Evolutionary conservation across 2,329 filamentous ascomycete genomes (phyloP).

Genomic region (Aureobasidium sp.): DNA sequence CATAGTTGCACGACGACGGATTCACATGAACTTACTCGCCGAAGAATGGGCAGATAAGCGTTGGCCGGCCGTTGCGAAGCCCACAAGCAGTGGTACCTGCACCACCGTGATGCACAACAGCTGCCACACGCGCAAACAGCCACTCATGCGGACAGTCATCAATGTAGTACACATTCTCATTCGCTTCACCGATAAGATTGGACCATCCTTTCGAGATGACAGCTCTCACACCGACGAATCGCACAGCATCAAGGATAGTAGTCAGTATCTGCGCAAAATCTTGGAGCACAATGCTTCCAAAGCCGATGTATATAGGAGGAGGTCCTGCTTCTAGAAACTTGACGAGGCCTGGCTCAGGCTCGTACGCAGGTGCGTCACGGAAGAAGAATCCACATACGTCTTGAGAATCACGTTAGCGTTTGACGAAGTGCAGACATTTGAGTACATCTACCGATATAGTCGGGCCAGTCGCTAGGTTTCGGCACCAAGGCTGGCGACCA

Average conservation of each 20-base stretch:
- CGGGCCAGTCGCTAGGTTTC: constrained; percentile 80
- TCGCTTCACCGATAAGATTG: constrained; percentile 45
- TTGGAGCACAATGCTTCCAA: constrained; percentile 85
- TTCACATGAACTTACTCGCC: constrained; percentile 42
- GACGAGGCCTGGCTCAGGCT: constrained; percentile 69
- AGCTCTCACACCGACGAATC: constrained; percentile 54
- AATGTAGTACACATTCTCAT: constrained; percentile 53
- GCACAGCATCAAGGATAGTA: constrained; percentile 77
- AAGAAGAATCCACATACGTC: constrained; percentile 75
- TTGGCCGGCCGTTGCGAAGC: constrained; percentile 57
- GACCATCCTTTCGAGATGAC: constrained; percentile 64
- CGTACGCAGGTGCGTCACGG: constrained; percentile 72
- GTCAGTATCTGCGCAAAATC: constrained; percentile 76
- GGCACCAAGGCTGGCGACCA: constrained; percentile 88
- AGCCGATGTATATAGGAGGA: constrained; percentile 84
- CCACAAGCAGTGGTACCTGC: constrained; percentile 66
- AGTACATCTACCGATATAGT: constrained; percentile 67
- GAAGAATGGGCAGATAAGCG: constrained; percentile 63
- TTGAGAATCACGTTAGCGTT: neutral
- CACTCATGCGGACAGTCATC: constrained; percentile 65
- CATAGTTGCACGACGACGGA: neutral
- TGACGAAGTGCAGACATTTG: neutral
- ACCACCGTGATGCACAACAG: constrained; percentile 67
- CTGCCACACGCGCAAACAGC: constrained; percentile 63
- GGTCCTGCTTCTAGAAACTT: constrained; percentile 73